Percentiles rank a stretch among this genome's conserved stretches.
Conservation (phyloP, 805 yeast genomes). For the Saccharomycopsis babjevae region DNA sequence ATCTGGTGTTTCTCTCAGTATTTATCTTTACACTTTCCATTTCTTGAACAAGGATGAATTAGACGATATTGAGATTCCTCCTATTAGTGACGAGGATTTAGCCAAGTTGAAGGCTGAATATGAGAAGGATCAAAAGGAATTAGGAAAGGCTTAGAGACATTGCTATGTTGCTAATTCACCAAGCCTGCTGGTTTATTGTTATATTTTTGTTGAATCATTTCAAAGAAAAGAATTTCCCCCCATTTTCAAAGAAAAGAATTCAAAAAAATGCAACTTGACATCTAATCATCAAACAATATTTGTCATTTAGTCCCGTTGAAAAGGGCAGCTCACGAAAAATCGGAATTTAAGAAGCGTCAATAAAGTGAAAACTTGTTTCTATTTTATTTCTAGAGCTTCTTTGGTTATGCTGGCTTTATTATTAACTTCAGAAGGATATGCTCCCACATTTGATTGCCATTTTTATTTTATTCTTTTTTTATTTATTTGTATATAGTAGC, state of each 20-base stretch:
- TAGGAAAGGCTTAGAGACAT: neutral
- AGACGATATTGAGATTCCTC: conserved; percentile 89
- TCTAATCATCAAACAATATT: too few relatives aligned
- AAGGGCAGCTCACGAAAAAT: too few relatives aligned
- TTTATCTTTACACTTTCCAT: conserved; percentile 55
- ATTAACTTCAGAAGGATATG: neutral
- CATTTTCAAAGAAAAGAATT: too few relatives aligned
- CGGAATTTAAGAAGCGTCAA: too few relatives aligned
- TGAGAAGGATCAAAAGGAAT: conserved; percentile 26
- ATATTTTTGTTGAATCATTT: too few relatives aligned
- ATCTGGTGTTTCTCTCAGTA: conserved; percentile 56
- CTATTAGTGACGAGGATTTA: conserved; percentile 70
- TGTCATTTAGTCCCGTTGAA: too few relatives aligned
- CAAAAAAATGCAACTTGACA: too few relatives aligned
- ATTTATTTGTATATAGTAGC: neutral
- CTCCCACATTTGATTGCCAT: neutral
- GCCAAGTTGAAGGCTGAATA: conserved; percentile 64
- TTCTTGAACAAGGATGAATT: conserved; percentile 71
- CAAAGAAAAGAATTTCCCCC: too few relatives aligned
- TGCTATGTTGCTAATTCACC: too few relatives aligned
- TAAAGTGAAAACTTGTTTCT: too few relatives aligned
- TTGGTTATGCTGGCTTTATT: neutral
- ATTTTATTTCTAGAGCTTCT: too few relatives aligned
- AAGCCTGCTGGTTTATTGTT: too few relatives aligned
- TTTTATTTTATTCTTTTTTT: neutral